Percentiles rank a stretch among this genome's conserved stretches.
phyloP scores from a whole-genome alignment of 208 protist species.

The Blastocrithidia nonstop region DNA sequence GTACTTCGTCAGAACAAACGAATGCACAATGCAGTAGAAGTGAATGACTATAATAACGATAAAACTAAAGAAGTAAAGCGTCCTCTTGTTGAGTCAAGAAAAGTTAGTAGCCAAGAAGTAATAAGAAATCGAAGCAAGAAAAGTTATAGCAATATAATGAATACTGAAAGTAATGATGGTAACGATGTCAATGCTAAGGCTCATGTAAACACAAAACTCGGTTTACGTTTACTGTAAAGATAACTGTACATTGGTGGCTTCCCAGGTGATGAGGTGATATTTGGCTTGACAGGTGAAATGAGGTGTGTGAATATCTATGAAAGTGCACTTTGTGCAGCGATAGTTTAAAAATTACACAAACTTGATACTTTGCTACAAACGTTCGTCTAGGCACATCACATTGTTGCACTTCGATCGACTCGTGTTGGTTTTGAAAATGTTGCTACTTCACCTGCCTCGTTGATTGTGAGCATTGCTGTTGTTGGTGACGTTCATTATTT shows the following conservation, averaged over 20 bases:
- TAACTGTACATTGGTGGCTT: slow-evolving; percentile 45
- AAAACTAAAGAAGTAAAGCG: too few relatives aligned
- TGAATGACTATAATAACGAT: too few relatives aligned
- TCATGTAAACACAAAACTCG: too few relatives aligned
- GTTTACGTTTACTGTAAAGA: slow-evolving; percentile 38
- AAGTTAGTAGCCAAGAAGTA: too few relatives aligned
- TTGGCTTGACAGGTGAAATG: slow-evolving; percentile 56
- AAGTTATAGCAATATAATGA: too few relatives aligned
- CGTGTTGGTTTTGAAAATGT: slow-evolving; percentile 21
- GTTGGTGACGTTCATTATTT: slow-evolving; percentile 33
- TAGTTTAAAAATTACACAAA: slow-evolving; percentile 30
- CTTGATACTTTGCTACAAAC: slow-evolving; percentile 13
- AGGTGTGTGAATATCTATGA: slow-evolving; percentile 55
- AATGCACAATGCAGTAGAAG: slow-evolving; percentile 9
- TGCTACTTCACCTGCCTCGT: slow-evolving; percentile 8
- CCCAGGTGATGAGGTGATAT: slow-evolving; percentile 13
- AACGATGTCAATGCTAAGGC: too few relatives aligned
- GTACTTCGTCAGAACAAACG: slow-evolving; percentile 22
- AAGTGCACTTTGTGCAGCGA: slow-evolving; percentile 24
- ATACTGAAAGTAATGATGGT: too few relatives aligned
- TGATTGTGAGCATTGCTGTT: slow-evolving; percentile 16
- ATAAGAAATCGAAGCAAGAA: too few relatives aligned
- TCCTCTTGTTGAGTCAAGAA: too few relatives aligned
- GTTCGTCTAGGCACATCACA: slow-evolving; percentile 19
- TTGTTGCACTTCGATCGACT: slow-evolving; percentile 13